Evolutionary conservation across 805 yeast species (phyloP), one percentile per base, ranked within the genome.

Genomic region (Candida jianshihensis): DNA sequence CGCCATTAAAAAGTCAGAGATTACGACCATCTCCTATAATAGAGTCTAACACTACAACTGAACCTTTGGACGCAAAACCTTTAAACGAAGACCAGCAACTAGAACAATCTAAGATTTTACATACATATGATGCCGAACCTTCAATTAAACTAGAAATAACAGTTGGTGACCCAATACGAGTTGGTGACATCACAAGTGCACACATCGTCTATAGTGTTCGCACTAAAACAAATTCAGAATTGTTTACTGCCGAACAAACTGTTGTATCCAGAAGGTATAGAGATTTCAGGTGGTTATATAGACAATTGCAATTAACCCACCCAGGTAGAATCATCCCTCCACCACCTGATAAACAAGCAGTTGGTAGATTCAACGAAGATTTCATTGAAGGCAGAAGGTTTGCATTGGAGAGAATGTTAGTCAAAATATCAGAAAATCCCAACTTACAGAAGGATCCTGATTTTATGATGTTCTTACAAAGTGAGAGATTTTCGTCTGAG

Each of bases 281-380:
- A 36, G 98, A 92, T 58, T 90, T 92, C 60, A 66, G 96, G 42
- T 90, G 97, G 97, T 67, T 92, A 11, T 90, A 88, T 57, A 86
- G 85, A 46, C 96, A 89, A 48, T 64, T 92, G 19, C 84, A 83
- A 51, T 73, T 75, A 50, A 85, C 81, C 48, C 88, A 92, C 53
- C 95, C 96, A 25, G 98, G 98, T 1, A 69, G 71, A 40, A 79
- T 92, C 26, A 78, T 92, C 18, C 97, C 98, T 1, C 96, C 97
- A 1, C 97, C 97, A 4, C 89, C 97, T 0, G 95, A 85, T 41
- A 95, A 92, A 57, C 96, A 94, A 43, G 82, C 83, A 7, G 81
- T 89, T 37, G 97, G 97, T 5, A 71, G 96, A 43, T 88, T 92
- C 60, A 87, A 87, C 49, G 86, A 86, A 47, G 88, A 81, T 48